phyloP scores from a whole-genome alignment of 345 rosid genomes.

The Populus ilicifolia region DNA sequence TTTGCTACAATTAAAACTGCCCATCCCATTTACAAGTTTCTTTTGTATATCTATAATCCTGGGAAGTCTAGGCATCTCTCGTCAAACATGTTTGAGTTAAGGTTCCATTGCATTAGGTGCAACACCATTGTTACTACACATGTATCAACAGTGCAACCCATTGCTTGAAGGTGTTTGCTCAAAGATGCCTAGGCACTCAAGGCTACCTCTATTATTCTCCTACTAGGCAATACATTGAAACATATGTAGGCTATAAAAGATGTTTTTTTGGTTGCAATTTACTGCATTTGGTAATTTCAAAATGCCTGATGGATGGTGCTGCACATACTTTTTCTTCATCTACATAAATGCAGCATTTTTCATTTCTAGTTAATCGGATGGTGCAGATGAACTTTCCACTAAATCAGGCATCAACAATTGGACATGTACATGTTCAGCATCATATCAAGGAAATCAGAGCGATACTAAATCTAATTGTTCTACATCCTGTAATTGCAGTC shows the following conservation, averaged over 20 bases:
- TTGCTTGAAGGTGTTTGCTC: neutral
- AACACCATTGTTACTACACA: neutral
- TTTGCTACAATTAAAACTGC: neutral
- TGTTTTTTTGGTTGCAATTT: neutral
- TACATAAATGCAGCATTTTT: neutral
- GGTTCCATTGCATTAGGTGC: neutral
- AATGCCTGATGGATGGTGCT: neutral
- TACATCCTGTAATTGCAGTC: constrained; percentile 71
- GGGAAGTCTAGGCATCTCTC: neutral
- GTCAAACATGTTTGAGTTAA: neutral
- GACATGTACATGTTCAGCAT: constrained; percentile 64
- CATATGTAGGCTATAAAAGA: neutral
- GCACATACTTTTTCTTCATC: neutral
- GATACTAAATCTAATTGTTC: constrained; percentile 63
- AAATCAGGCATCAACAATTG: constrained; percentile 48
- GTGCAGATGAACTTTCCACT: constrained; percentile 47
- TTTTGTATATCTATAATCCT: neutral
- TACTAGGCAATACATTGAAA: neutral
- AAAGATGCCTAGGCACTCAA: neutral
- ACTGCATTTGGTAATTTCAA: neutral
- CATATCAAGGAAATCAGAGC: constrained; percentile 41
- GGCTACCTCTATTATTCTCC: neutral
- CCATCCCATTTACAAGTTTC: neutral
- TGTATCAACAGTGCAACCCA: neutral
- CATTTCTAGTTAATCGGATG: constrained; percentile 2